phyloP scores from a whole-genome alignment of 371 early-diverging fungal species.

The Apophysomyces elegans region DNA sequence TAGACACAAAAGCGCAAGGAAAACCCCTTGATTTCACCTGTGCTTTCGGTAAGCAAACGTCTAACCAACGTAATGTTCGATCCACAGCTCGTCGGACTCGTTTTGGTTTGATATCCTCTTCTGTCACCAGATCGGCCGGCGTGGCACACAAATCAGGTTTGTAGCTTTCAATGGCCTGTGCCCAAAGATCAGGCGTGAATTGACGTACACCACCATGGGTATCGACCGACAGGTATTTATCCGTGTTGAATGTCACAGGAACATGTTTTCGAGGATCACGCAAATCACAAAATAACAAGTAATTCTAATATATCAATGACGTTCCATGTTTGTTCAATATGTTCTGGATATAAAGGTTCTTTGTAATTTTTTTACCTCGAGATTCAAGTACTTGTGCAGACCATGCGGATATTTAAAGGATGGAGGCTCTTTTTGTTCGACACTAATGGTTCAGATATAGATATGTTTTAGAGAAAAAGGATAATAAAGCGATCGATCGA shows the following conservation, averaged over 20 bases:
- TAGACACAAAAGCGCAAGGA: neutral
- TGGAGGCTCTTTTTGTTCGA: conserved; percentile 50
- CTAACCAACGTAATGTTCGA: conserved; percentile 70
- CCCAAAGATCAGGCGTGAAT: conserved; percentile 59
- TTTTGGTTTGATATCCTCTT: conserved; percentile 59
- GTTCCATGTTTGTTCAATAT: conserved; percentile 15
- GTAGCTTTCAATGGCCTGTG: conserved; percentile 49
- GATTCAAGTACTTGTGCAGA: conserved; percentile 58
- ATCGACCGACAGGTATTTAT: conserved; percentile 67
- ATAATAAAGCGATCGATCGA: no score
- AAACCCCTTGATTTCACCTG: conserved; percentile 22
- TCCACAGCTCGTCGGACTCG: conserved; percentile 70
- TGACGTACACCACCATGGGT: conserved; percentile 71
- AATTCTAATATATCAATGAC: conserved; percentile 25
- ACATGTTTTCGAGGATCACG: conserved; percentile 61
- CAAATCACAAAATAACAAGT: conserved; percentile 64
- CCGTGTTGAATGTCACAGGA: conserved; percentile 59
- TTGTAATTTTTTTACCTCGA: conserved; percentile 37
- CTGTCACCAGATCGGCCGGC: conserved; percentile 46
- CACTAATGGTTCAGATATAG: conserved; percentile 23
- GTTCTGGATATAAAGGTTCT: neutral
- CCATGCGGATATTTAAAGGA: conserved; percentile 60
- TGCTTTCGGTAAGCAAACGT: conserved; percentile 35
- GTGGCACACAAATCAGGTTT: conserved; percentile 59
- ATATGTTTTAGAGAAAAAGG: neutral